Evolutionary conservation across 129 eudicot genomes (phyloP).

Genomic region (Pulicaria dysenterica): DNA sequence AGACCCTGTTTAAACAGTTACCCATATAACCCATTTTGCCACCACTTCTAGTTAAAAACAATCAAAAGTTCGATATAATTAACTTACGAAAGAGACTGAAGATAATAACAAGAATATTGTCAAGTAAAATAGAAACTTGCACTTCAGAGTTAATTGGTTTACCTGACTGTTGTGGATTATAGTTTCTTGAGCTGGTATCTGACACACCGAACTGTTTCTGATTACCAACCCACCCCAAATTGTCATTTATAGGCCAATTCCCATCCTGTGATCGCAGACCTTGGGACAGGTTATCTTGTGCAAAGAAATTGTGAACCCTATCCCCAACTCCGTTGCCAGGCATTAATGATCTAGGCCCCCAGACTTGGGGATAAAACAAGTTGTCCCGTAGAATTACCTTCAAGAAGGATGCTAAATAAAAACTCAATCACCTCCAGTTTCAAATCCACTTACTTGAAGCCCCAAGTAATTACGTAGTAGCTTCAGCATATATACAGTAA

Average conservation of each 20-base stretch:
- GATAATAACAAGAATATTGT: no score
- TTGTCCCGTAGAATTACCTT: constrained; percentile 18
- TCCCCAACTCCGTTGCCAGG: constrained; percentile 98
- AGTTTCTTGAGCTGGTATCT: constrained; percentile 54
- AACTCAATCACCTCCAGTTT: constrained; percentile 11
- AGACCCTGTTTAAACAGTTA: not conserved
- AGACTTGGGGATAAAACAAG: constrained; percentile 32
- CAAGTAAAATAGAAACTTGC: not conserved
- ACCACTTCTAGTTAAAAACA: not conserved
- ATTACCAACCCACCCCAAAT: constrained; percentile 57
- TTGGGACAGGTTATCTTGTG: constrained; percentile 68
- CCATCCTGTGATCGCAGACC: constrained; percentile 70
- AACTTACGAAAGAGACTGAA: not conserved
- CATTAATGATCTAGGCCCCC: constrained; percentile 60
- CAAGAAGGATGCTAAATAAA: constrained; percentile 13
- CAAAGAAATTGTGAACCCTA: constrained; percentile 96
- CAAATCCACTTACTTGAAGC: constrained; percentile 20
- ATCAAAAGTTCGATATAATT: not conserved
- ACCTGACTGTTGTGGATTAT: constrained; percentile 67
- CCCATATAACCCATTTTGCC: not conserved
- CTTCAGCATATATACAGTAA: constrained; percentile 17
- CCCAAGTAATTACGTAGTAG: constrained; percentile 12
- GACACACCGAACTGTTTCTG: constrained; percentile 54
- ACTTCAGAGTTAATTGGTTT: constrained; percentile 18
- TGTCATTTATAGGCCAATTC: constrained; percentile 68